Base-by-base conservation (phyloP, 805 yeast species). In the Barnettozyma botsteinii region DNA sequence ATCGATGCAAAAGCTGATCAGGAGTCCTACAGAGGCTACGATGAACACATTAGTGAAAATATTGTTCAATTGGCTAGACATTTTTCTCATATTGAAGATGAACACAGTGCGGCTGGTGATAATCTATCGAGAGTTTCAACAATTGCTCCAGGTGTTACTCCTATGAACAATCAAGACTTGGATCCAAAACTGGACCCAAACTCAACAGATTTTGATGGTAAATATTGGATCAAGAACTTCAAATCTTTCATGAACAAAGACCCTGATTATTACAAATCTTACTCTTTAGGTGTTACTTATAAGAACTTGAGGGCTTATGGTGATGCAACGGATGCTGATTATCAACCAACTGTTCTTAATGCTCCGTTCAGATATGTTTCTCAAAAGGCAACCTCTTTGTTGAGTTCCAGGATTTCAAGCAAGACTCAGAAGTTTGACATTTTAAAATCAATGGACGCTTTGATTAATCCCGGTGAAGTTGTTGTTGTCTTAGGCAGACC, bases 401-500 rank as follows among this genome's bases (percentile, higher is more conserved):
- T 42, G 24, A 38, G 44, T 8, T 36, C 50, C 4, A 45, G 27
- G 24, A 46, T 18, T 4, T 23, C 30, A 30, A 53, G 45, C 42
- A 49, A 46, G 45, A 52, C 38, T 38, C 58, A 45, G 38, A 55
- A 49, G 36, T 73, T 59, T 49, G 71, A 59, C 48, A 73, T 65
- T 48, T 65, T 70, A 57, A 79, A 78, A 55, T 70, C 81, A 24
- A 78, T 79, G 83, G 84, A 79, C 51, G 86, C 80, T n/a, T 38
- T 72, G 4, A 65, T 79, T 41, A 63, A 63, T 36, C 79, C 85
- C 4, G 86, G 87, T 35, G 80, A 79, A 45, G 62, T 81, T 33
- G 72, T 83, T 6, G 82, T 81, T 36, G 87, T 81, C n/a, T 61
- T 81, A 42, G 88, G 88, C 37, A 71, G 84, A 60, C 87, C 87